Base-by-base conservation (phyloP, 257 asterid species). In the Linaria vulgaris region DNA sequence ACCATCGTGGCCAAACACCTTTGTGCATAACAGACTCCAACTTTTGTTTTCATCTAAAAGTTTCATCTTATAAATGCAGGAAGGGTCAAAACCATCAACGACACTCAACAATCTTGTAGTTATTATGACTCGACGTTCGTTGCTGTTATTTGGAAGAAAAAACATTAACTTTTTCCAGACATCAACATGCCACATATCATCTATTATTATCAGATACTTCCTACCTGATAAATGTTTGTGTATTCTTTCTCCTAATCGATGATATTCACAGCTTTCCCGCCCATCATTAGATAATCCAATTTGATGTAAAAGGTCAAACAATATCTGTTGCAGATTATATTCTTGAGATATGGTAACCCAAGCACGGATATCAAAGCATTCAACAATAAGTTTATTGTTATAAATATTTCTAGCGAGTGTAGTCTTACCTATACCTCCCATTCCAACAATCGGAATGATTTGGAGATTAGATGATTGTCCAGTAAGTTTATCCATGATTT, bases 371-470 rank as follows among this genome's bases (percentile, higher is more conserved):
- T 59, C 7, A 37, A 68, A 68, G 22, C 13, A 45, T 5, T 49
- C 12, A 19, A n/a, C 38, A 3, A 68, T 10, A 38, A 0, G 9
- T 7, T 44, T 9, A 49, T 59, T 20, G n/a, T 68, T 19, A 6
- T 6, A 68, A 49, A 39, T 23, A 12, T 11, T 49, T 34, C 6
- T 9, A 4, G 73, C 46, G 0, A 68, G 55, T 20, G 73, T 68
- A 0, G 73, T 68, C 66, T 67, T 67, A 20, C 72, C 72, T n/a
- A 67, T 57, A 13, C 65, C 72, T 10, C 66, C 72, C 66, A 67
- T 67, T 0, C 72, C 72, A 2, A 59, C 54, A 23, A 53, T 52
- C 9, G 61, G 48, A 41, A 41, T 22, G 25, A 19, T 43, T 16
- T 24, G 17, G 12, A 53, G 37, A 4, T 39, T 17, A 22, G 43